These are phyloP conservation scores for Tulasnella sp. DNA, from an alignment of 768 basidiomycete genomes.

Conservation along the genomic window DNA sequence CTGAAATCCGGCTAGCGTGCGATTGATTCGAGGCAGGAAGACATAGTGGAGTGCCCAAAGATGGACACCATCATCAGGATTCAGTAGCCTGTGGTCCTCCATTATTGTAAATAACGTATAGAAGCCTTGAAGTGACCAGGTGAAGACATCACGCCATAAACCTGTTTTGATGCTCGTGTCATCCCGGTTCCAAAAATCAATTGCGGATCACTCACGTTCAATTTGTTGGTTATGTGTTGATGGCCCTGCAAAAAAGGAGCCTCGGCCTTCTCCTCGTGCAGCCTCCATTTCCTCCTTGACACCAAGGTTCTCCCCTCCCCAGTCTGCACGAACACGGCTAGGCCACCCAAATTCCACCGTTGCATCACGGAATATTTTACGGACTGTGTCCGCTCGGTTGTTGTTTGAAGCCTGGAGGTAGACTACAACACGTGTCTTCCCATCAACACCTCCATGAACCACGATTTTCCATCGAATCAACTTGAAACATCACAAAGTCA, in stretches of 20 bases:
- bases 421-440: conserved; percentile 47
- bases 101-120: not conserved
- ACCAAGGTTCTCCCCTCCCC: not conserved
- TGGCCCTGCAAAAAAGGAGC: not conserved
- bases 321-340: not conserved
- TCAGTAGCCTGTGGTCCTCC: not conserved
- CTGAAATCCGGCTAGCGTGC: not conserved
- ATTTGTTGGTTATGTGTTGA: conserved; percentile 8
- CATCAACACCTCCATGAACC: conserved; percentile 51
- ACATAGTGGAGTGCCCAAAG: not conserved
- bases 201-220: not conserved
- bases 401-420: conserved; percentile 47
- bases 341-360: not conserved
- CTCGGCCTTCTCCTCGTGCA: not conserved
- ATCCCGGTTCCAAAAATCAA: no score
- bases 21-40: conserved; percentile 1
- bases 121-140: not conserved
- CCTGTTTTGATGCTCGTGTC: not conserved
- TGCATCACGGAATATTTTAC: conserved; percentile 37
- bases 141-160: not conserved
- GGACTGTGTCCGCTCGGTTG: conserved; percentile 48
- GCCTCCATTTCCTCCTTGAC: not conserved
- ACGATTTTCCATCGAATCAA: conserved; percentile 48
- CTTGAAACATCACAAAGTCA: no score
- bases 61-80: not conserved